Conservation (phyloP, 345 rosid genomes). For the Citrus reticulata region DNA sequence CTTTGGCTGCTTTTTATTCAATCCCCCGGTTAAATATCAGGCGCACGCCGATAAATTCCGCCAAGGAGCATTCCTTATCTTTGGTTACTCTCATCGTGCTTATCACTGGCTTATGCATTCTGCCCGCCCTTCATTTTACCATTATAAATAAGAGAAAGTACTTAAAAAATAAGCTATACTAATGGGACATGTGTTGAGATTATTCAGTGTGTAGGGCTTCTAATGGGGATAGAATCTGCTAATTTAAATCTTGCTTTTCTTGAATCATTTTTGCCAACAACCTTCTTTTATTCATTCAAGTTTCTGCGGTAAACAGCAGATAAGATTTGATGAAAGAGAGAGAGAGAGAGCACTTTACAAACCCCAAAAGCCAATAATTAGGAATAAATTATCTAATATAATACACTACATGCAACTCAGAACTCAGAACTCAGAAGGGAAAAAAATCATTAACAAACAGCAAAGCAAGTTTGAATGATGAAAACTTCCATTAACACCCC, state of each 20-base stretch:
- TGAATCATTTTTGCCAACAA: neutral
- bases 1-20: neutral
- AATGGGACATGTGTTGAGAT: neutral
- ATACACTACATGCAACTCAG: constrained; percentile 30
- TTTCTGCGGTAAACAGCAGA: neutral
- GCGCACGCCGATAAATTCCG: neutral
- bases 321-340: neutral
- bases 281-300: neutral
- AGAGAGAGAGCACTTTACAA: neutral
- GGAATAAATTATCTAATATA: constrained; percentile 18
- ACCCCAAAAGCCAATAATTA: neutral
- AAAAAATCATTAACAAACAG: constrained; percentile 10
- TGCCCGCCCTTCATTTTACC: neutral
- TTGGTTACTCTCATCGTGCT: neutral
- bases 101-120: neutral
- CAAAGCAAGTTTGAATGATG: constrained; percentile 1
- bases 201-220: neutral
- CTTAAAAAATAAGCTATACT: neutral
- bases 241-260: neutral
- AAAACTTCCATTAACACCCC: constrained; percentile 13
- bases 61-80: neutral
- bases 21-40: neutral
- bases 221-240: neutral
- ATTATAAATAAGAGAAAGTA: neutral
- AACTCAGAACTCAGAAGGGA: constrained; percentile 1